These are phyloP conservation scores for Oryza glaberrima DNA, from an alignment of 176 grass and related monocot genomes.

Conservation along the genomic window DNA sequence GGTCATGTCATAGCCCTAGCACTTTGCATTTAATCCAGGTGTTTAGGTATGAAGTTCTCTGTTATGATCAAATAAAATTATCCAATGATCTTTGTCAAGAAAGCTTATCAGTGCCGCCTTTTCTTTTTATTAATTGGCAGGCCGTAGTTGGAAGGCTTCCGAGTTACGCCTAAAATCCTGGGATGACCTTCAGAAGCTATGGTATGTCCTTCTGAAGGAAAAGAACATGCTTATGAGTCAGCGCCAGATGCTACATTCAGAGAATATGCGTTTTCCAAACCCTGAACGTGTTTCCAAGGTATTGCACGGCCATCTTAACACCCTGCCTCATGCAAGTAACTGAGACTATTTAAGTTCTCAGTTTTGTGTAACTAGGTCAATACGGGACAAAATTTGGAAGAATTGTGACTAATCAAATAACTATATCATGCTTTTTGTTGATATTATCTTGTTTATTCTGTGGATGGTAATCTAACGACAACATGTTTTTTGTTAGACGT, in stretches of 20 bases:
- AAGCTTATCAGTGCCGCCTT: background rate
- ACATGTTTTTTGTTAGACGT: constrained; percentile 7
- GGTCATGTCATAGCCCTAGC: background rate
- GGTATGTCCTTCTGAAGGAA: constrained; percentile 92
- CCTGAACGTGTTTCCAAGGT: constrained; percentile 95
- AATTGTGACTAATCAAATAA: background rate
- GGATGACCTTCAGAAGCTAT: constrained; percentile 96
- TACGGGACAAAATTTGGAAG: background rate
- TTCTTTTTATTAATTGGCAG: constrained; percentile 43
- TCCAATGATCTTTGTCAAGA: background rate
- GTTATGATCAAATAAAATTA: background rate
- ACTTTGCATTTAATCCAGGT: background rate
- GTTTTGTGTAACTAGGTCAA: constrained; percentile 6
- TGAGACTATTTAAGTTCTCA: background rate
- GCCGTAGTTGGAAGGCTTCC: constrained; percentile 92
- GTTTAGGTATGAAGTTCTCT: background rate
- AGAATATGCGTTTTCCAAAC: constrained; percentile 80
- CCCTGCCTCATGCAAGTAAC: background rate
- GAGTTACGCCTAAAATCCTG: constrained; percentile 95
- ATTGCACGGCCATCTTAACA: background rate
- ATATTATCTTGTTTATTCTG: background rate
- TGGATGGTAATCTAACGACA: background rate
- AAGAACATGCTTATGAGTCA: constrained; percentile 98
- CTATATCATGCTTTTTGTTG: constrained; percentile 1
- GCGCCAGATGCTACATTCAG: constrained; percentile 79